Evolutionary conservation across 176 grass and related monocot genomes (phyloP), one percentile per base, ranked within the genome.

Genomic region (Cenchrus americanus): DNA sequence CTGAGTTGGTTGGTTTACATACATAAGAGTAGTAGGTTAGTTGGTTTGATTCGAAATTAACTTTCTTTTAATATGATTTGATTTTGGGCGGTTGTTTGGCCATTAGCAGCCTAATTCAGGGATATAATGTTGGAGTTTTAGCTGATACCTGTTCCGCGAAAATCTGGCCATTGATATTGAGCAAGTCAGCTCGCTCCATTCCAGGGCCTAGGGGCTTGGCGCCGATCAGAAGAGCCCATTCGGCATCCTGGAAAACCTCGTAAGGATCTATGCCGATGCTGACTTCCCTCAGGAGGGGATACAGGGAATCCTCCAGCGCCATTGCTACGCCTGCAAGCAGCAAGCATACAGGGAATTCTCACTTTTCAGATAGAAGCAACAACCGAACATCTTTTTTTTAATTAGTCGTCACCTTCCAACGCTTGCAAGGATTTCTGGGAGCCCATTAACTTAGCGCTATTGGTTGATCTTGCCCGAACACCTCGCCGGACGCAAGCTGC

Each of bases 161-260:
- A 55, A 98, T 95, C 85, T 98, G 90, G 19, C 96, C 96, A 69
- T 98, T 98, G 62, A 98, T 95, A 87, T 98, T 93, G 49, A 98
- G 79, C 65, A 98, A 78, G 2, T 19, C 96, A 40, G 96, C 89
- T 75, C 96, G 68, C 82, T 98, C 96, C 91, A 98, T 94, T 83
- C 96, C 96, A 40, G 92, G 96, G 55, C 96, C 96, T 89, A 92
- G 84, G 5, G 96, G 96, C 73, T 98, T 98, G 62, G 96, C 96
- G 14, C 96, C 96, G 48, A 98, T 95, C 55, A 98, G 90, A 75
- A 98, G 92, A 54, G 96, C 96, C 96, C 96, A 98, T 77, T 91
- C 92, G 10, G 74, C 91, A 78, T 94, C 92, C 76, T 85, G 37
- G 52, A 95, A 98, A 37, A 98, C 86, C 14, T 90, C 87, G 30